Evolutionary conservation across 208 protist species (phyloP), one percentile per base, ranked within the genome.

Genomic region (Trypanosoma brucei): DNA sequence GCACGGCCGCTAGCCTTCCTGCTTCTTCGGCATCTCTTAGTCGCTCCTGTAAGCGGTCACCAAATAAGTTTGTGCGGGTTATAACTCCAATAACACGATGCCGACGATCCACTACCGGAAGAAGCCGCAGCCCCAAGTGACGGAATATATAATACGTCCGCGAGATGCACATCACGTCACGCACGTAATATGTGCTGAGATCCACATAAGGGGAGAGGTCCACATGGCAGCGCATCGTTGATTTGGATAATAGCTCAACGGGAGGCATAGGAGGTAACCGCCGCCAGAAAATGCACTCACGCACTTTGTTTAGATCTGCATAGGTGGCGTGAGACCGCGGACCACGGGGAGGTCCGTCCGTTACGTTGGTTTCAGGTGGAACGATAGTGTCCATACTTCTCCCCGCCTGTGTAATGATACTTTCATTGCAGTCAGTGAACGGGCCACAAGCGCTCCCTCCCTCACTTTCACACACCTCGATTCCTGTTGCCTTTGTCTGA

Each of bases 11-110:
- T 46, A 39, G n/a, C 36, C 55, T 62, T 39, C 30, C 52, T 30
- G 36, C 11, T 42, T 50, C 57, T 34, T 35, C 60, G 50, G 71
- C 56, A 31, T 49, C 65, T 42, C 45, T 46, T 8, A 81, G 64
- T 53, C 65, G 72, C 65, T 88, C 78, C 48, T 81, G 66, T 69
- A 88, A 62, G 14, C 78, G 72, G 59, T 91, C 79, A 11, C 69
- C 78, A 4, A 86, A 70, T 45, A 93, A 75, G 60, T 87, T 86
- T 46, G 81, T 83, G 30, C 91, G 70, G 2, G 91, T 89, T 37
- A 96, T 66, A 22, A 96, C 90, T 33, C 91, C 91, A 3, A 88
- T 68, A 2, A 96, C 77, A 46, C 57, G 66, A 53, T 82, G 36
- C n/a, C 63, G 62, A n/a, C 66, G 50, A 62, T 91, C 68, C 11